Conservation (phyloP, 2,329 filamentous ascomycete species). For the Aureobasidium vineae region DNA sequence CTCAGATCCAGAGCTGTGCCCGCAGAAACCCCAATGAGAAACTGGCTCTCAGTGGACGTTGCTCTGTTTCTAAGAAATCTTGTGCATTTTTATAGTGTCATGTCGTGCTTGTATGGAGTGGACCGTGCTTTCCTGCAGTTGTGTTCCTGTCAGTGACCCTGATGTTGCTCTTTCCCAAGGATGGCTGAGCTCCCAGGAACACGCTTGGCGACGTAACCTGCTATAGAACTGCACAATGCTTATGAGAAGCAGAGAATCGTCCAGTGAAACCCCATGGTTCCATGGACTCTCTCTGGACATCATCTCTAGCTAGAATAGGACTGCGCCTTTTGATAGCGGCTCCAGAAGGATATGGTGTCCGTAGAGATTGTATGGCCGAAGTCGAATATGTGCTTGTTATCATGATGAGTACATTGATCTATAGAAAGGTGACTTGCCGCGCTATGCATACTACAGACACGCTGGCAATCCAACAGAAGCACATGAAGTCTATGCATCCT, state of each 20-base stretch:
- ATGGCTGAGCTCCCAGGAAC: neutral
- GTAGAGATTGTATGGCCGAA: neutral
- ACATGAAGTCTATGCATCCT: neutral
- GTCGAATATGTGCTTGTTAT: neutral
- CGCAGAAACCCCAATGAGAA: too few species aligned
- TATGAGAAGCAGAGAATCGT: neutral
- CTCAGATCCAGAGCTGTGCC: neutral
- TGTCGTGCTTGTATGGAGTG: neutral
- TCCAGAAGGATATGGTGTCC: neutral
- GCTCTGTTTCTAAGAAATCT: neutral
- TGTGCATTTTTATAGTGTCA: neutral
- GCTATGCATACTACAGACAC: neutral
- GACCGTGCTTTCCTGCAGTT: neutral
- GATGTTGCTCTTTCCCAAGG: neutral
- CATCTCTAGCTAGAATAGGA: neutral
- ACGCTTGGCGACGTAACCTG: neutral
- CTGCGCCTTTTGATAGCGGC: too few species aligned
- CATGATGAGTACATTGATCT: neutral
- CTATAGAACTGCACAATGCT: neutral
- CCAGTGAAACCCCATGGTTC: neutral
- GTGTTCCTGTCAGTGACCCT: neutral
- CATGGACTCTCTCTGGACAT: neutral
- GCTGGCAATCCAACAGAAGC: neutral
- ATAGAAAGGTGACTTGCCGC: neutral
- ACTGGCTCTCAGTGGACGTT: neutral